Base-by-base conservation (phyloP, 768 basidiomycete species). In the Lepiota brunneoincarnata region DNA sequence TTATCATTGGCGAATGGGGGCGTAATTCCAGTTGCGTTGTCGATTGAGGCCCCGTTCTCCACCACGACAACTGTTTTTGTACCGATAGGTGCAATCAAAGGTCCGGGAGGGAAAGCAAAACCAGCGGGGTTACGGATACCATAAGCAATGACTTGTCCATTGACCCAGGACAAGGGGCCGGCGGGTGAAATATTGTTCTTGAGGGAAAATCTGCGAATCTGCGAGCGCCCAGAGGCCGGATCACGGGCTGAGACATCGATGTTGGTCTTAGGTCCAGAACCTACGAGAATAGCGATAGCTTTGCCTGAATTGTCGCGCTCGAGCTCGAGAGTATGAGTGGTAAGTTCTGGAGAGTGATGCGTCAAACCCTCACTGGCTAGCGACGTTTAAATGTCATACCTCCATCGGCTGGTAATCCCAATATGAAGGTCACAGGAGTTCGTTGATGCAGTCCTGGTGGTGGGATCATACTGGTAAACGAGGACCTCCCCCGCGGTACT, bases 111-210 rank as follows among this genome's bases (percentile, higher is more conserved):
- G 59, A 72, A 72, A 0, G 73, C 72, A 50, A 77, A 72, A 2
- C 72, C 75, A 0, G 69, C 75, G 7, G 75, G 74, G 60, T 78
- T 78, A 10, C 75, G 69, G 45, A 77, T 74, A 3, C 75, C 75
- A 49, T 67, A 76, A 0, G 73, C 75, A 18, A 77, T 47, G 23
- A 76, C 61, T 36, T 69, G 57, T 0, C 74, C 75, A 3, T 63
- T 48, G 6, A 65, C 26, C 66, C 69, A 72, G 4, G 59, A 50
- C 10, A 63, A 55, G 14, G 70, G 62, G 3, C 26, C 31, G 0
- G 54, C 12, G 12, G 53, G 56, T 12, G 57, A 56, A n/a, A 53
- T 23, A 15, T 49, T 35, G 2, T 31, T 57, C 31, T 31, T 31
- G 31, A 69, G 62, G 15, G 52, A 48, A 47, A 72, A 68, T 1